These are phyloP conservation scores for Orbilia blumenaviensis DNA, from an alignment of 2,329 filamentous ascomycete species.

Conservation along the genomic window DNA sequence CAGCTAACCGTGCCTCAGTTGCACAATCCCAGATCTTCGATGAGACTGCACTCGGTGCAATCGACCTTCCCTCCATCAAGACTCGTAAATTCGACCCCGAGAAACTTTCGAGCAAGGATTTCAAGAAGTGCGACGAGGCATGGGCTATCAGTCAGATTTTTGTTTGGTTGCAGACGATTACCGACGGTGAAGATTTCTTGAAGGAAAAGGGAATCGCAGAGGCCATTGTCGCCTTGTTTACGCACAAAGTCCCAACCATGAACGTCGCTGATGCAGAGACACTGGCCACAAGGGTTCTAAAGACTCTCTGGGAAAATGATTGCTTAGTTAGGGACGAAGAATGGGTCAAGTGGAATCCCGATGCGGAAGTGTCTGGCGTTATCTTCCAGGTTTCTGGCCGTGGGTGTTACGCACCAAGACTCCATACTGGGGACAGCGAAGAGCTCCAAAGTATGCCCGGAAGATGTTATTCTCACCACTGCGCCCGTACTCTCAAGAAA, in stretches of 20 bases:
- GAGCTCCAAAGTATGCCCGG: slow-evolving; percentile 68
- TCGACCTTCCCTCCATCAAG: slow-evolving; percentile 84
- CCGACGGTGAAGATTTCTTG: slow-evolving; percentile 88
- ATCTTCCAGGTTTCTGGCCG: slow-evolving; percentile 90
- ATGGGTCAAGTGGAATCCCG: slow-evolving; percentile 87
- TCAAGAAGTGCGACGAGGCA: slow-evolving; percentile 84
- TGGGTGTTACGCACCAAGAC: slow-evolving; percentile 86
- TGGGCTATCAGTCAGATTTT: slow-evolving; percentile 93
- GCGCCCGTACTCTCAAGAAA: slow-evolving; percentile 92
- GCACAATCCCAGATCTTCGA: slow-evolving; percentile 58
- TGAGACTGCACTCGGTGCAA: slow-evolving; percentile 61
- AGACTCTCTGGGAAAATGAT: slow-evolving; percentile 79
- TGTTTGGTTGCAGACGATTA: slow-evolving; percentile 85
- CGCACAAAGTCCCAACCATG: slow-evolving; percentile 95
- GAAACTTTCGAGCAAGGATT: slow-evolving; percentile 82
- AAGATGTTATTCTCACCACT: slow-evolving; percentile 92
- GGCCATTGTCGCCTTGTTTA: slow-evolving; percentile 87
- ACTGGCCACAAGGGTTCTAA: slow-evolving; percentile 78
- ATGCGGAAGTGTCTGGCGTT: slow-evolving; percentile 83
- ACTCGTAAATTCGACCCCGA: slow-evolving; percentile 85
- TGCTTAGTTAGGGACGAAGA: slow-evolving; percentile 90
- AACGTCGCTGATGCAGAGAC: slow-evolving; percentile 96
- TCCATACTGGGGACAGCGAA: slow-evolving; percentile 72
- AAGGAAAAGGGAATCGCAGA: slow-evolving; percentile 86
- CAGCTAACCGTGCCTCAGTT: slow-evolving; percentile 56